Evolutionary conservation across 305 asterid species (phyloP).

Genomic region (Fraxinus nigra): DNA sequence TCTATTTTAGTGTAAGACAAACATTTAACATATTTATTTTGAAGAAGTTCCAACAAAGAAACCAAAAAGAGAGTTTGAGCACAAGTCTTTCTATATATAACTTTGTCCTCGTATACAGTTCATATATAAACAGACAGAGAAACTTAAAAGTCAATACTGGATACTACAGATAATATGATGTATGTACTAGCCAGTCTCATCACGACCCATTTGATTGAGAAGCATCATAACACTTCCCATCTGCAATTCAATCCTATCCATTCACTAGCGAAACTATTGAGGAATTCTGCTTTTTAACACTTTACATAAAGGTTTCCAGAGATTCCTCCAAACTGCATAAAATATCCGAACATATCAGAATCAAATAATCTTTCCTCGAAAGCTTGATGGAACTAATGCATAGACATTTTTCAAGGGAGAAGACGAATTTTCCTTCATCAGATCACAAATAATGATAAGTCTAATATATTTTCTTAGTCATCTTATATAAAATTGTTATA

Average conservation of each 20-base stretch:
- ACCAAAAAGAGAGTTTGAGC: neutral
- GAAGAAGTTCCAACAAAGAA: neutral
- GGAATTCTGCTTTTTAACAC: conserved; percentile 42
- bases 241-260: conserved; percentile 48
- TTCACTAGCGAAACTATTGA: conserved; percentile 50
- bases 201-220: conserved; percentile 11
- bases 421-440: neutral
- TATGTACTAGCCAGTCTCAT: conserved; percentile 4
- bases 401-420: conserved; percentile 8
- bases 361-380: conserved; percentile 41
- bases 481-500: neutral
- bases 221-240: conserved; percentile 25
- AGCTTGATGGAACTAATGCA: conserved; percentile 35
- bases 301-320: conserved; percentile 11
- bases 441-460: neutral
- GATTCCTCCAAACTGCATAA: conserved; percentile 64
- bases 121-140: neutral
- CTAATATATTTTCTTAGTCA: neutral
- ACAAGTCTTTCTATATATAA: neutral
- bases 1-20: neutral
- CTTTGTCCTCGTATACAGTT: neutral
- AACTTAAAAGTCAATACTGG: neutral
- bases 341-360: conserved; percentile 51
- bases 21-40: neutral
- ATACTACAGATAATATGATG: conserved; percentile 2